Evolutionary conservation across 2,329 filamentous ascomycete genomes (phyloP).

Genomic region (Phialemoniopsis sp.): DNA sequence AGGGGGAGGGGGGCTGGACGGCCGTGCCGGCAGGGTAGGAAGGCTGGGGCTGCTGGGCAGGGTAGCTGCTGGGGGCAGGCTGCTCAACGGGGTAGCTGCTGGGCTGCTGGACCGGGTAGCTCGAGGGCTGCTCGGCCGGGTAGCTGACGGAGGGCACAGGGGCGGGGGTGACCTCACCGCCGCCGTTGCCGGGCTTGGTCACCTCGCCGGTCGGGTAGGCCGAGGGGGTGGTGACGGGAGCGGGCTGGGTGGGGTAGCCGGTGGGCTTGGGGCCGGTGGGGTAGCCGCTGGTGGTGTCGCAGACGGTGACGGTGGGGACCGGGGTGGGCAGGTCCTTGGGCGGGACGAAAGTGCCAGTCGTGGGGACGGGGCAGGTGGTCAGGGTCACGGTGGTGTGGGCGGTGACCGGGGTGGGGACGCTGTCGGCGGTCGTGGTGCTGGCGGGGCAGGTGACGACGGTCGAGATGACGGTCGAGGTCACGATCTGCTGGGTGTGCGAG

Average conservation of each 20-base stretch:
- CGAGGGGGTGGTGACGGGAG: background rate
- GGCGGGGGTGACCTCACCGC: too few relatives aligned
- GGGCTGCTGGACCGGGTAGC: too few relatives aligned
- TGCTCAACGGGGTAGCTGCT: too few relatives aligned
- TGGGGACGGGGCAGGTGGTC: constrained; percentile 11
- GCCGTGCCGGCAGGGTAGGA: background rate
- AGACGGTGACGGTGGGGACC: constrained; percentile 11
- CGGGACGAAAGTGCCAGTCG: constrained; percentile 15
- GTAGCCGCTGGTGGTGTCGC: constrained; percentile 4
- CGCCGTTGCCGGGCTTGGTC: too few relatives aligned
- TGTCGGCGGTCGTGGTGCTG: background rate
- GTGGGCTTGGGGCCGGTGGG: background rate
- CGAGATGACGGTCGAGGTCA: constrained; percentile 16
- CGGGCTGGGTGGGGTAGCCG: background rate
- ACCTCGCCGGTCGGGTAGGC: background rate
- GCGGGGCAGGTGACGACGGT: constrained; percentile 18
- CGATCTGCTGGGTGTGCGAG: constrained; percentile 16
- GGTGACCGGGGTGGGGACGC: constrained; percentile 7
- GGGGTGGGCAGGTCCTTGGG: constrained; percentile 9
- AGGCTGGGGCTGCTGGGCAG: background rate
- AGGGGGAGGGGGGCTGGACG: background rate
- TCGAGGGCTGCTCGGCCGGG: too few relatives aligned
- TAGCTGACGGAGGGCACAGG: too few relatives aligned
- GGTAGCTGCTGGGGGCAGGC: background rate
- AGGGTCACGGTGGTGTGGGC: constrained; percentile 13